These are phyloP conservation scores for Cyclotella choctawhatcheeana DNA, from an alignment of 108 stramenopile species.

Conservation along the genomic window DNA sequence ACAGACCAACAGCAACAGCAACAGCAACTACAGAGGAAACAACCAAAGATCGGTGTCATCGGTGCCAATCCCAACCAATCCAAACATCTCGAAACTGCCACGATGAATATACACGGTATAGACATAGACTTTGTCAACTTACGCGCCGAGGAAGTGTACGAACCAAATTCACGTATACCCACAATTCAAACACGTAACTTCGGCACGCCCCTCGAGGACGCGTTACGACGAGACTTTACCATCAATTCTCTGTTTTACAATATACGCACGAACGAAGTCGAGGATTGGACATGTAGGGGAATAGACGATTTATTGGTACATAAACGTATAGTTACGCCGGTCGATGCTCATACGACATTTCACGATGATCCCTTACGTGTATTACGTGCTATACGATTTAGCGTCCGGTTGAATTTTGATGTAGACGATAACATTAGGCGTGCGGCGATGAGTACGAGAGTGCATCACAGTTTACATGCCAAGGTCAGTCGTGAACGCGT, in stretches of 20 bases:
- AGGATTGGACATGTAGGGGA: constrained; percentile 93
- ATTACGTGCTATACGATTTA: constrained; percentile 92
- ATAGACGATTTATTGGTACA: constrained; percentile 70
- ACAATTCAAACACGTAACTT: constrained; percentile 55
- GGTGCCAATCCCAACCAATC: constrained; percentile 97
- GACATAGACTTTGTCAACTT: constrained; percentile 95
- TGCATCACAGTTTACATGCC: constrained; percentile 74
- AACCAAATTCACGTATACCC: constrained; percentile 88
- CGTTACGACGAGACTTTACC: constrained; percentile 93
- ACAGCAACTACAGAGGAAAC: too few relatives aligned
- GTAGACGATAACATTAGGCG: constrained; percentile 60
- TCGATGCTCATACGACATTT: constrained; percentile 81
- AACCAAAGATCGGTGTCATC: constrained; percentile 80
- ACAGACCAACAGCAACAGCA: constrained; percentile 15
- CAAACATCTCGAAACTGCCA: constrained; percentile 99
- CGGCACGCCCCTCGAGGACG: constrained; percentile 93
- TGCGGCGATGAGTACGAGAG: constrained; percentile 60
- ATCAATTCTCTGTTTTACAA: constrained; percentile 97
- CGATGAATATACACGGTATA: constrained; percentile 83
- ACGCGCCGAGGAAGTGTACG: constrained; percentile 86
- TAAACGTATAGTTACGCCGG: constrained; percentile 78
- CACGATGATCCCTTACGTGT: constrained; percentile 93
- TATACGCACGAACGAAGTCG: constrained; percentile 71
- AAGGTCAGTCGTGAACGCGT: constrained; percentile 93
- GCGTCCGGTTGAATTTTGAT: constrained; percentile 77